These are phyloP conservation scores for Ustilago cynodontis DNA, from an alignment of 1,284 basidiomycete genomes.

Conservation along the genomic window DNA sequence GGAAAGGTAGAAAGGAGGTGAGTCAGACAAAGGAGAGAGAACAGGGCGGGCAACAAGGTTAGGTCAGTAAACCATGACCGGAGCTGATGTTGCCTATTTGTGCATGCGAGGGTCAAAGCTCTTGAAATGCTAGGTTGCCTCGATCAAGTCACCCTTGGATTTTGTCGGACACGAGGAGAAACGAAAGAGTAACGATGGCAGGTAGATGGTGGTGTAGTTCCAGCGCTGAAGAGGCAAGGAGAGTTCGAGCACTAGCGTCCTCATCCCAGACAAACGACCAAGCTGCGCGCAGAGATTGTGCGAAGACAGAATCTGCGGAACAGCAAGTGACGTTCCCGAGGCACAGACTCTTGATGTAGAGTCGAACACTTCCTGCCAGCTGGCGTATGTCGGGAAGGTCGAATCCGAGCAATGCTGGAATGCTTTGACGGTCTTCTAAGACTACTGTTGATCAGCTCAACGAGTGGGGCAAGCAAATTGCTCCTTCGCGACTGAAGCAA, in stretches of 20 bases:
- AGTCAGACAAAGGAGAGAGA: slow-evolving; percentile 16
- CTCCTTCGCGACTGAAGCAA: not conserved
- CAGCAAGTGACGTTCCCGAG: slow-evolving; percentile 37
- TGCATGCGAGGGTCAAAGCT: slow-evolving; percentile 57
- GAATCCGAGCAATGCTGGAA: not conserved
- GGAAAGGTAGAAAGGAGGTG: slow-evolving; percentile 1
- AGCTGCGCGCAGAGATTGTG: not conserved
- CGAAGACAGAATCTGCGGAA: not conserved
- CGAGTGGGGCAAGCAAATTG: too few relatives aligned
- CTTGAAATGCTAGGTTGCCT: slow-evolving; percentile 59
- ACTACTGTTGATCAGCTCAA: too few relatives aligned
- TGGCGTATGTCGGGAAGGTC: slow-evolving; percentile 1
- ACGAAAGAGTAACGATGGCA: slow-evolving; percentile 33
- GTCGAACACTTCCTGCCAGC: slow-evolving; percentile 38
- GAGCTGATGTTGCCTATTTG: slow-evolving; percentile 37
- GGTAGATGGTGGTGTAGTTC: not conserved
- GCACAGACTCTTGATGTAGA: slow-evolving; percentile 56
- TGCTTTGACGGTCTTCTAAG: not conserved
- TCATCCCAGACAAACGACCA: slow-evolving; percentile 50
- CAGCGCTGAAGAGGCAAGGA: slow-evolving; percentile 39
- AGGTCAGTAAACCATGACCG: slow-evolving; percentile 40
- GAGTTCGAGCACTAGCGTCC: slow-evolving; percentile 35
- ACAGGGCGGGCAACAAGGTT: slow-evolving; percentile 49
- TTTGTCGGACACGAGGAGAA: slow-evolving; percentile 21
- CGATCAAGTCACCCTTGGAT: slow-evolving; percentile 55